Base-by-base conservation (phyloP, 2,329 filamentous ascomycete genomes). In the Ophiostoma sp. region DNA sequence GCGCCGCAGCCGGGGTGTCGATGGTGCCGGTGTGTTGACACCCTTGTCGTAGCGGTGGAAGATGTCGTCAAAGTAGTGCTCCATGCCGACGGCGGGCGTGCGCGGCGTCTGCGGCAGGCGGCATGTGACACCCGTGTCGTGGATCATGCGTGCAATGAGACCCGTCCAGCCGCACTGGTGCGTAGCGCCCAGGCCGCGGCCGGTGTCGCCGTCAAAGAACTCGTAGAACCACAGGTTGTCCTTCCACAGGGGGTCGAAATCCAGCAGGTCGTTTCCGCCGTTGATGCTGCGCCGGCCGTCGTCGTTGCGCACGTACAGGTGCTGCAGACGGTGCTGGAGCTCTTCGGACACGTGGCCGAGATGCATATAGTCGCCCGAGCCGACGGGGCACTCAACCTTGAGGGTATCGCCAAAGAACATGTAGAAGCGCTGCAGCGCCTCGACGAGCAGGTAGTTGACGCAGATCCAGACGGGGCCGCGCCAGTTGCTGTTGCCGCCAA, bases 111-210 rank as follows among this genome's bases (percentile, higher is more conserved):
- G 92, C 1, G 94, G 93, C 14, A 97, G 87, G 74, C 93, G 91
- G 77, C 93, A 97, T 76, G 88, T 95, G 76, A 96, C 85, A 73
- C 93, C 94, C 73, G 94, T 97, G 76, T 98, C 95, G 74, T 98
- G 94, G 70, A 98, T 98, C 87, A 98, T 91, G 79, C 96, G 93
- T 40, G 94, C 94, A 77, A 98, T 93, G 73, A 98, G 79, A 38
- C 94, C 94, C 49, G 94, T 97, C 94, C 95, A 98, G 65, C 94
- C 94, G 76, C 92, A 97, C 78, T 98, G 95, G 78, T 98, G 95
- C 64, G 89, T 94, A 49, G 94, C 92, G 69, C 94, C 94, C 1
- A 98, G 84, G 16, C 95, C 94, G 73, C 93, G 89, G 14, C 94
- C 94, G 66, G 84, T 89, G 76, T 98, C 93, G 52, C 93, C 94